phyloP scores from a whole-genome alignment of 768 basidiomycete species.

The Suillus alpinus region DNA sequence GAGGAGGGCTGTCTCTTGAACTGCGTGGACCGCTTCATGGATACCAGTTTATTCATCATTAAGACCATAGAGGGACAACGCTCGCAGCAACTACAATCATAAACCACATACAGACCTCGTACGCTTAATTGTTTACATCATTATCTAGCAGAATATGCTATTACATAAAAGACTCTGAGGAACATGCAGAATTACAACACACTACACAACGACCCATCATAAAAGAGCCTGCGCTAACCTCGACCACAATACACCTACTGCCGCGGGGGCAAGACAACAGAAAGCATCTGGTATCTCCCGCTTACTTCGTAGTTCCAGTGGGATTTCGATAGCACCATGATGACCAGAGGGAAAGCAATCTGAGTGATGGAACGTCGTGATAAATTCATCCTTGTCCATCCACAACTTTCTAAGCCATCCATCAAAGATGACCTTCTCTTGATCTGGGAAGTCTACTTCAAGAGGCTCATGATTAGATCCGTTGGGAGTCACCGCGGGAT shows the following conservation, averaged over 20 bases:
- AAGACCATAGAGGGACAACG: conserved; percentile 49
- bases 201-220: conserved; percentile 12
- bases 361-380: conserved; percentile 61
- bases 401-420: conserved; percentile 80
- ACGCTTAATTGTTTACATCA: conserved; percentile 2
- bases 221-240: conserved; percentile 27
- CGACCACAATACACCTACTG: conserved; percentile 47
- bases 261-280: conserved; percentile 64
- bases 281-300: conserved; percentile 67
- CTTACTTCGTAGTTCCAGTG: conserved; percentile 51
- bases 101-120: not conserved
- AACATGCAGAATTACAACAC: conserved; percentile 7
- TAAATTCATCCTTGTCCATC: conserved; percentile 78
- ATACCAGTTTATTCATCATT: conserved; percentile 81
- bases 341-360: conserved; percentile 41
- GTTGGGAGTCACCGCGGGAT: conserved; percentile 28
- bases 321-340: conserved; percentile 46
- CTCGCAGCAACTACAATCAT: conserved; percentile 43
- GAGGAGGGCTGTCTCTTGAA: conserved; percentile 84
- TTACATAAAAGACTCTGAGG: not conserved
- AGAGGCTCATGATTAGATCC: conserved; percentile 27
- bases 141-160: conserved; percentile 2
- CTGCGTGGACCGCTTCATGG: conserved; percentile 91
- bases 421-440: conserved; percentile 71
- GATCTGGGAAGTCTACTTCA: conserved; percentile 51